Conservation (phyloP, 2,329 filamentous ascomycete genomes). For the Cadophora luteo-olivacea region DNA sequence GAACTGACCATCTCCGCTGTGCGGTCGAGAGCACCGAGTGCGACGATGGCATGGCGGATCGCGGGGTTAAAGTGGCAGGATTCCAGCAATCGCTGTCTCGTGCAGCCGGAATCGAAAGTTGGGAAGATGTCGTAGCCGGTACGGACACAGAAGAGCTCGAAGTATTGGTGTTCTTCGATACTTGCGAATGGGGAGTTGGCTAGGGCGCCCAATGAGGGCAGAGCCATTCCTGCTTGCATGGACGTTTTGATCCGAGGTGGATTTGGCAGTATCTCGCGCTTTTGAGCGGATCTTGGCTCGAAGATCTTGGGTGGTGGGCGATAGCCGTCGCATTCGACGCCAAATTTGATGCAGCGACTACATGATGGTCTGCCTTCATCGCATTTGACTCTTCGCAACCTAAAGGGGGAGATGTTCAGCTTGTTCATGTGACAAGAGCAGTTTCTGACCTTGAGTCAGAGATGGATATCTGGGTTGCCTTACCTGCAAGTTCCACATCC, state of each 20-base stretch:
- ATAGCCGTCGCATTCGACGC: slow-evolving; percentile 32
- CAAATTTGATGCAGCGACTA: slow-evolving; percentile 31
- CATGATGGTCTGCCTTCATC: slow-evolving; percentile 34
- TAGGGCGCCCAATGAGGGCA: slow-evolving; percentile 13
- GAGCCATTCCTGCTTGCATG: not conserved
- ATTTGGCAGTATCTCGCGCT: slow-evolving; percentile 21
- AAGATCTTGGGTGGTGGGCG: slow-evolving; percentile 1
- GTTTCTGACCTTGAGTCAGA: not conserved
- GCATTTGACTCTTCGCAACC: slow-evolving; percentile 35
- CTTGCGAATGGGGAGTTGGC: slow-evolving; percentile 26
- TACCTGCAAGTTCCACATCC: slow-evolving; percentile 32
- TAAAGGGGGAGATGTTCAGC: slow-evolving; percentile 18
- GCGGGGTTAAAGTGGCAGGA: slow-evolving; percentile 30
- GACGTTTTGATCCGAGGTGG: not conserved
- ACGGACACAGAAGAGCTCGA: slow-evolving; percentile 30
- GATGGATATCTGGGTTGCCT: not conserved
- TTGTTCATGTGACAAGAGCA: not conserved
- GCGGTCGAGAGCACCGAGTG: slow-evolving; percentile 35
- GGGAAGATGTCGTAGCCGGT: slow-evolving; percentile 33
- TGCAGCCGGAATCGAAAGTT: slow-evolving; percentile 28
- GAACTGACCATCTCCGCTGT: slow-evolving; percentile 26
- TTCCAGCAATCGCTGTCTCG: slow-evolving; percentile 33
- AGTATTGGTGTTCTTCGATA: slow-evolving; percentile 30
- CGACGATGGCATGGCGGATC: slow-evolving; percentile 35
- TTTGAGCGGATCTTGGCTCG: slow-evolving; percentile 5